Evolutionary conservation across 495 filamentous ascomycete genomes (phyloP), one percentile per base, ranked within the genome.

Genomic region (Trichoderma virens): DNA sequence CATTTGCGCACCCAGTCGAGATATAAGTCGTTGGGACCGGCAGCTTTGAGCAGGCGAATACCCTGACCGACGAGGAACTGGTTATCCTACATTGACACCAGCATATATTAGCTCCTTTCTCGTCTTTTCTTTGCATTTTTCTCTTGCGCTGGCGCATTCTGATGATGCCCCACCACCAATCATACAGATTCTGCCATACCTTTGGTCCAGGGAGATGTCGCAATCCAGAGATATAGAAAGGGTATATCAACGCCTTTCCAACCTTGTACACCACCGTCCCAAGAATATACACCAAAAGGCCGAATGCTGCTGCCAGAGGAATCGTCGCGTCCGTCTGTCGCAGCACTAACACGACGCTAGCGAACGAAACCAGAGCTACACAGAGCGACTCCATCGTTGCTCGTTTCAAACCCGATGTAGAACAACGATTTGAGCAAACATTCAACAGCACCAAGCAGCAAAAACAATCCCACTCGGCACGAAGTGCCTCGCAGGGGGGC

Each of bases 1-100:
- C 70, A 75, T 35, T 34, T 51, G n/a, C 63, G 43, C 31, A 34
- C 27, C 63, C 63, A 65, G 11, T 60, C 63, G 34, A 47, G 20
- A 59, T 45, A 65, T 14, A 60, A 34, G 4, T 51, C 61, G 39
- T 47, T 47, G 7, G 61, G 61, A 8, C 39, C 41, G 25, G 39
- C 14, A 0, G 61, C 27, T 16, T 34, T 63, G 3, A 63, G 61
- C 13, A 20, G 23, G 31, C 45, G 41, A 9, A 51, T 34, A 7
- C 20, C 39, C n/a, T 63, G 61, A 7, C 61, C 61, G 11, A 63
- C 23, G 5, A 63, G 25, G 13, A 63, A 30, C 9, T 63, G 41
- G 5, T 47, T 47, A 51, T 51, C 61, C 61, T 63, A 41, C 23
- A 30, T 30, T 56, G 2, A 0, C 27, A n/a, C 9, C n/a, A n/a